A percentile compares a stretch with the other conserved stretches of the same genome.
These are phyloP conservation scores for Arthromyces matolae DNA, from an alignment of 768 basidiomycete genomes.

Conservation along the genomic window DNA sequence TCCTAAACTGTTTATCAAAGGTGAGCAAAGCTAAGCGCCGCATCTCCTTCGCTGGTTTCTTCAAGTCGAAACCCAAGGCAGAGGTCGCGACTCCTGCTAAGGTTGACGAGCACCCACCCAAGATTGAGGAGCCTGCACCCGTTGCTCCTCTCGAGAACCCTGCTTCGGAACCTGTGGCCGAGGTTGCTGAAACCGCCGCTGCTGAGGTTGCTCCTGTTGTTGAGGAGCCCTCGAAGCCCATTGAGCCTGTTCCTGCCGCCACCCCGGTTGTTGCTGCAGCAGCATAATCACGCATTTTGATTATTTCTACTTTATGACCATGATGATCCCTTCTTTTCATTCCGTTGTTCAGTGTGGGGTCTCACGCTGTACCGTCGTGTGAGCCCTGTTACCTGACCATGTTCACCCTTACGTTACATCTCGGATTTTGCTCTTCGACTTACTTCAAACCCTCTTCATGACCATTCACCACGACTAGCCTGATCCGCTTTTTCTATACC, in stretches of 20 bases:
- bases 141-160: constrained; percentile 85
- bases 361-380: neutral
- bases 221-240: constrained; percentile 31
- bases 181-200: constrained; percentile 26
- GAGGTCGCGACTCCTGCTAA: constrained; percentile 70
- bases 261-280: constrained; percentile 74
- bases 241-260: constrained; percentile 48
- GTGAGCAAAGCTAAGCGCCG: constrained; percentile 73
- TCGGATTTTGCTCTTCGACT: constrained; percentile 62
- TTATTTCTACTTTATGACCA: constrained; percentile 35
- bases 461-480: constrained; percentile 58
- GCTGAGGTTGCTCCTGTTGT: constrained; percentile 29
- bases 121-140: constrained; percentile 78
- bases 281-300: constrained; percentile 52
- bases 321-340: constrained; percentile 32
- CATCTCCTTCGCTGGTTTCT: constrained; percentile 80
- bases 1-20: constrained; percentile 25
- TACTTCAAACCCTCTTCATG: constrained; percentile 42
- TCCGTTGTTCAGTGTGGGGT: constrained; percentile 27
- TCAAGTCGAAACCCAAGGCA: constrained; percentile 69
- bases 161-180: constrained; percentile 42
- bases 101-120: constrained; percentile 86
- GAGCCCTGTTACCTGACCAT: constrained; percentile 18
- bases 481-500: constrained; percentile 56
- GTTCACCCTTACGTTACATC: constrained; percentile 42